A percentile compares a stretch with the other conserved stretches of the same genome.
phyloP scores from a whole-genome alignment of 2,329 filamentous ascomycete genomes.

The Cercospora zeae-maydis region DNA sequence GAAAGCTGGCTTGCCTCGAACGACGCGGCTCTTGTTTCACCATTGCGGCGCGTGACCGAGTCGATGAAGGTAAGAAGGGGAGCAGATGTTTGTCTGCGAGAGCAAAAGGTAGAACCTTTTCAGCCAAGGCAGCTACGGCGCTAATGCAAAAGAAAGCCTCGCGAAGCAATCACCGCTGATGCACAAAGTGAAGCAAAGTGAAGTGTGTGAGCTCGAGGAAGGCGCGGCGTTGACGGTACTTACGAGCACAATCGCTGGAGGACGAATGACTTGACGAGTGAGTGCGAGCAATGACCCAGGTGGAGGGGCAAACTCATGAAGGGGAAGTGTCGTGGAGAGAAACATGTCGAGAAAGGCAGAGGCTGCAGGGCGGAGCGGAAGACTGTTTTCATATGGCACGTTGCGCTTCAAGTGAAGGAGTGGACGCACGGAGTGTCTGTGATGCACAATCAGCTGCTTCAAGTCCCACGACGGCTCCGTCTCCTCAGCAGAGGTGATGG shows the following conservation, averaged over 20 bases:
- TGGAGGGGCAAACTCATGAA: conserved; percentile 28
- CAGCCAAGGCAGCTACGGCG: background rate
- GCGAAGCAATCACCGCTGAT: background rate
- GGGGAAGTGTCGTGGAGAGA: background rate
- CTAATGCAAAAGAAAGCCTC: background rate
- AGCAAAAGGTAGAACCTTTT: background rate
- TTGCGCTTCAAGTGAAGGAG: background rate
- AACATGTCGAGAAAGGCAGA: background rate
- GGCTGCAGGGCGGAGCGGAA: background rate
- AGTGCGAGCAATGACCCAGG: conserved; percentile 29
- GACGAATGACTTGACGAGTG: conserved; percentile 26
- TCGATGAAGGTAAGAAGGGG: background rate
- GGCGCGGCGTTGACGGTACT: background rate
- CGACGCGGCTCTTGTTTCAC: conserved; percentile 5
- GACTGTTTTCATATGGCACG: background rate
- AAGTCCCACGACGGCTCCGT: background rate
- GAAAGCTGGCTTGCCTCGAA: background rate
- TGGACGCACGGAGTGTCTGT: background rate
- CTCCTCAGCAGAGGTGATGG: background rate
- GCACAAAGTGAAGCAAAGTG: conserved; percentile 1
- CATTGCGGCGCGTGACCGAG: background rate
- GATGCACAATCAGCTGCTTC: background rate
- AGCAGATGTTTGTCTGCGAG: background rate
- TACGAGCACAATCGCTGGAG: conserved; percentile 12
- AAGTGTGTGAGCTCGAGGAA: background rate